Evolutionary conservation across 78 protist genomes (phyloP), one percentile per base, ranked within the genome.

Genomic region (Acrasis kona): DNA sequence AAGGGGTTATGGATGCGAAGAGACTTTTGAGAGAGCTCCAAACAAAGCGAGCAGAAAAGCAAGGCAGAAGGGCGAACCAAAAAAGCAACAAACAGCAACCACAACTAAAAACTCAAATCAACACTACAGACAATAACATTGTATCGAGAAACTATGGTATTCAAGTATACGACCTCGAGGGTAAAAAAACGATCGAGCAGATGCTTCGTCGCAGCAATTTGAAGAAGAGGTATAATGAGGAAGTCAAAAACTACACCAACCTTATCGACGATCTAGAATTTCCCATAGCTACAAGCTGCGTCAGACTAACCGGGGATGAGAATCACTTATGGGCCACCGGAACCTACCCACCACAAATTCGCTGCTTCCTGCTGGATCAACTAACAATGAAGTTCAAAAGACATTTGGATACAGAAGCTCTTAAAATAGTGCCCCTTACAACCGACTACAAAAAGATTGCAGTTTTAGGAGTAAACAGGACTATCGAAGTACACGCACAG

Each of bases 181-280:
- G 34, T 50, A 50, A 50, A 50, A 50, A 50, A 19, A 50, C 34
- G 19, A 19, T 50, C 19, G 61, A 50, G 19, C 34, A 50, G 19
- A 50, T 50, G 19, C 19, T 50, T n/a, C 19, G 19, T 19, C 19
- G 19, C 19, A n/a, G 34, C 19, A 50, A 50, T n/a, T 50, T 50
- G 64, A 65, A 66, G 34, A 70, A 76, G 72, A 38, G 73, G 10
- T 80, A 76, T 39, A 74, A 61, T 10, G 86, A 80, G 57, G 42
- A 37, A 35, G 76, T 70, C 27, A 80, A 76, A 27, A 39, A 39
- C 4, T 87, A 95, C 76, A 72, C 95, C 41, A 91, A 91, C 76
- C 77, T 97, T 28, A 50, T 97, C 34, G 98, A 97, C 80, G 98
- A 96, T 79, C 82, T 96, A 19, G 80, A 81, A n/a, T 91, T 95